Base-by-base conservation (phyloP, 208 protist species). In the Leishmania tarentolae region DNA sequence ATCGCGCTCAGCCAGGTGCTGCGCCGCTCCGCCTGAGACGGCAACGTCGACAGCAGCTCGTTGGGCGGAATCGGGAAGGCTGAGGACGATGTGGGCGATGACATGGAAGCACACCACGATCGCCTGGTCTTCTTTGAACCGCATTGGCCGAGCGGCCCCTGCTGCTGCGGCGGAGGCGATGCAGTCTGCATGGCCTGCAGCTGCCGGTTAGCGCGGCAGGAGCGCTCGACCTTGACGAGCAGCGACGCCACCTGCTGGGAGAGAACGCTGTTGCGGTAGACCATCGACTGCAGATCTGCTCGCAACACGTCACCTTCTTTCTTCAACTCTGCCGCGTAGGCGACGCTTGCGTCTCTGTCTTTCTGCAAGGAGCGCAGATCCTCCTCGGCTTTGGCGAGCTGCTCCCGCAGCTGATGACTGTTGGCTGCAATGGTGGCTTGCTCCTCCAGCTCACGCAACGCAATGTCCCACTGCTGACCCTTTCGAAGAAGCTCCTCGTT, bases 161-260 rank as follows among this genome's bases (percentile, higher is more conserved):
- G 15, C 56, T n/a, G 56, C 56, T 59, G 56, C 66, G 4, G 66
- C 21, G 19, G 44, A 35, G 69, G 44, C 28, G n/a, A 31, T 37
- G 28, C 9, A 2, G 69, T 6, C 69, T 8, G 44, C 44, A 24
- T 52, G 31, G n/a, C 82, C 52, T 82, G 44, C 78, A 82, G 47
- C 31, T 80, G 77, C 6, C 78, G 77, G 78, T 72, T 72, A 19
- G 72, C 78, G 13, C 78, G 72, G 17, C 37, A 46, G 0, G 66
- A 76, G 35, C 56, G 35, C 78, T 96, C 88, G 4, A 90, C 79
- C 69, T 88, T 86, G 42, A 91, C 89, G 9, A 96, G 77, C 35
- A 96, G 82, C 9, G 92, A 96, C 40, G 87, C 82, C 37, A 96
- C 83, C 57, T 96, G 92, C 79, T 96, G 91, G 0, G 89, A 88